A percentile compares a stretch with the other conserved stretches of the same genome.
Conservation (phyloP, 1,284 basidiomycete genomes). For the Mrakiaceae sp. region DNA sequence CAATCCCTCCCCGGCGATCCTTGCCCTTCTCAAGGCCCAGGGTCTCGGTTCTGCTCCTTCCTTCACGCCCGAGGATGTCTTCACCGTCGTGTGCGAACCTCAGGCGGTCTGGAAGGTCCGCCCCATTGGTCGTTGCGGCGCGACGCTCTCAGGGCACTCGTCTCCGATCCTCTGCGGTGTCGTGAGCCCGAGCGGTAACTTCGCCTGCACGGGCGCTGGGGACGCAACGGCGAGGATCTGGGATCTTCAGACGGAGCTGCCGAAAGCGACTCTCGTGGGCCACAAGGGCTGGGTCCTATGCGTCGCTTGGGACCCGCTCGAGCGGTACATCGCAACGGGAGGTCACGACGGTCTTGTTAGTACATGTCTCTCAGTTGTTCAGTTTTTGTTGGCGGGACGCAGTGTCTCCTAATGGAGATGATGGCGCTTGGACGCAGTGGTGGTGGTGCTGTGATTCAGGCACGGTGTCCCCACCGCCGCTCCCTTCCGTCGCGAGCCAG, state of each 20-base stretch:
- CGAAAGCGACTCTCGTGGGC: conserved; percentile 73
- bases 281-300: conserved; percentile 95
- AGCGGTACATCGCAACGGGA: conserved; percentile 80
- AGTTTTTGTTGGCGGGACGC: neutral
- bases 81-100: conserved; percentile 77
- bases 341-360: conserved; percentile 77
- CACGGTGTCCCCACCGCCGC: no score
- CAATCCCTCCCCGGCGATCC: conserved; percentile 47
- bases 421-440: no score
- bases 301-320: conserved; percentile 91
- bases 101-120: conserved; percentile 93
- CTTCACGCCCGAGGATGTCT: conserved; percentile 75
- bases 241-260: conserved; percentile 89
- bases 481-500: no score
- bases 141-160: conserved; percentile 79
- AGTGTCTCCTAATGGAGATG: neutral
- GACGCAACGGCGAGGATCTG: conserved; percentile 88
- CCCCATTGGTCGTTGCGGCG: conserved; percentile 84
- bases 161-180: conserved; percentile 91
- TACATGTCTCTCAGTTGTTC: conserved; percentile 7
- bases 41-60: conserved; percentile 19
- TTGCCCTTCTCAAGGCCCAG: conserved; percentile 20
- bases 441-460: no score
- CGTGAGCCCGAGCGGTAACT: conserved; percentile 83
- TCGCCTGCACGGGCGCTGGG: conserved; percentile 88